These are phyloP conservation scores for Metschnikowia continentalis DNA, from an alignment of 805 yeast species.

Conservation along the genomic window DNA sequence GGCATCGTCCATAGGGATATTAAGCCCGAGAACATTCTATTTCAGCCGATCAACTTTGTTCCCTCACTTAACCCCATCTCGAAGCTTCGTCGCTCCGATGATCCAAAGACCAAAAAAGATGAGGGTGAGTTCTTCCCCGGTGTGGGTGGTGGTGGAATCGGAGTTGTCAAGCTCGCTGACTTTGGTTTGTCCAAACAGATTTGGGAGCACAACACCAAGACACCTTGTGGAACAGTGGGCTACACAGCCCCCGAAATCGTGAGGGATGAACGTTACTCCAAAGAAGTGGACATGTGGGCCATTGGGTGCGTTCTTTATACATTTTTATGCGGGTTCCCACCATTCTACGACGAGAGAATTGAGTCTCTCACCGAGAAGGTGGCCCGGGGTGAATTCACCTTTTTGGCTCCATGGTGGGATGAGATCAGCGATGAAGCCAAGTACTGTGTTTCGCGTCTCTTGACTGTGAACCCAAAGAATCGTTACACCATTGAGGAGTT, in stretches of 20 bases:
- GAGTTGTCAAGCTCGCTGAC: conserved; percentile 62
- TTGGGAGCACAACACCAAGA: conserved; percentile 42
- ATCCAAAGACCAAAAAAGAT: conserved; percentile 49
- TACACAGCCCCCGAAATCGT: conserved; percentile 69
- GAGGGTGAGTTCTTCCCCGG: conserved; percentile 54
- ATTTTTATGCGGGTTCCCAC: conserved; percentile 68
- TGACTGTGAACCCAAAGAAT: conserved; percentile 64
- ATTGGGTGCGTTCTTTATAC: conserved; percentile 69
- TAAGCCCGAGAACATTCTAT: conserved; percentile 74
- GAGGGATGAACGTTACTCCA: conserved; percentile 54
- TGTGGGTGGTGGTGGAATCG: conserved; percentile 62
- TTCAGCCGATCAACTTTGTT: conserved; percentile 48
- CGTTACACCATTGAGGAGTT: conserved; percentile 68
- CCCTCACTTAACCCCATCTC: conserved; percentile 41
- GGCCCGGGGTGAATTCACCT: conserved; percentile 66
- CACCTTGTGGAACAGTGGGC: conserved; percentile 76
- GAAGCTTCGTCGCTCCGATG: conserved; percentile 51
- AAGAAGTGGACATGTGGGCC: conserved; percentile 71
- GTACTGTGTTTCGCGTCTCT: conserved; percentile 57
- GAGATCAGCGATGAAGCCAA: conserved; percentile 72
- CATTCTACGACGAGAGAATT: conserved; percentile 69
- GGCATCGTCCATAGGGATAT: conserved; percentile 77
- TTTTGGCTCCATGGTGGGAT: conserved; percentile 85
- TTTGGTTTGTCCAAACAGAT: conserved; percentile 65
- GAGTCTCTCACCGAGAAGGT: conserved; percentile 62